Conservation (phyloP, 495 filamentous ascomycete species). For the Penicillium bialowiezense region DNA sequence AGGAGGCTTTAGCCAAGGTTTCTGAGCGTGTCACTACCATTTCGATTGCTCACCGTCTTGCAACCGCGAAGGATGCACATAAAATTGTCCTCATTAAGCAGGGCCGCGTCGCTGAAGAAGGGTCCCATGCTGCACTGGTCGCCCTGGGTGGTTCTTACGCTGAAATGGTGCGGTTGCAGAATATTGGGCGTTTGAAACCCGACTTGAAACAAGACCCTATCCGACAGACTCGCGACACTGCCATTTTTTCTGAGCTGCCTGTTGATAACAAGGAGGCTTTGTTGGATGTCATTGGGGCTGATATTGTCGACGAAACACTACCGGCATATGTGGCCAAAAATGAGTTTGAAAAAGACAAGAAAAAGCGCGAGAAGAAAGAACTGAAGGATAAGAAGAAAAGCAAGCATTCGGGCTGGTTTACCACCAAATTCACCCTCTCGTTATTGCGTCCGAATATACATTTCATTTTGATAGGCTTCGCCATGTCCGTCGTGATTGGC, state of each 20-base stretch:
- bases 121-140: slow-evolving; percentile 39
- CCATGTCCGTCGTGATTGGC: slow-evolving; percentile 38
- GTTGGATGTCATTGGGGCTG: slow-evolving; percentile 14
- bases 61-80: slow-evolving; percentile 53
- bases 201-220: slow-evolving; percentile 13
- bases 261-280: slow-evolving; percentile 17
- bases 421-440: slow-evolving; percentile 20
- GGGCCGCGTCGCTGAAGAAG: slow-evolving; percentile 51
- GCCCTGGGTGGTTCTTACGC: slow-evolving; percentile 38
- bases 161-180: slow-evolving; percentile 36
- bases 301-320: slow-evolving; percentile 13
- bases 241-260: neutral
- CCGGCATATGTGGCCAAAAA: neutral
- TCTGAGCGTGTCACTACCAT: slow-evolving; percentile 37
- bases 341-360: slow-evolving; percentile 5
- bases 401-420: slow-evolving; percentile 24
- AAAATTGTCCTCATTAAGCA: slow-evolving; percentile 56
- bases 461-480: slow-evolving; percentile 31
- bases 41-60: slow-evolving; percentile 40
- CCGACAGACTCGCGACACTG: slow-evolving; percentile 3
- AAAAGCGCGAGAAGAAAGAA: slow-evolving; percentile 12
- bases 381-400: slow-evolving; percentile 14
- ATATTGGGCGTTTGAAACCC: slow-evolving; percentile 21
- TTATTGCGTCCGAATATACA: slow-evolving; percentile 31
- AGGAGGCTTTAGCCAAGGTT: slow-evolving; percentile 40